Evolutionary conservation across 2,329 filamentous ascomycete genomes (phyloP), one percentile per base, ranked within the genome.

Genomic region (Fusarium secorum): DNA sequence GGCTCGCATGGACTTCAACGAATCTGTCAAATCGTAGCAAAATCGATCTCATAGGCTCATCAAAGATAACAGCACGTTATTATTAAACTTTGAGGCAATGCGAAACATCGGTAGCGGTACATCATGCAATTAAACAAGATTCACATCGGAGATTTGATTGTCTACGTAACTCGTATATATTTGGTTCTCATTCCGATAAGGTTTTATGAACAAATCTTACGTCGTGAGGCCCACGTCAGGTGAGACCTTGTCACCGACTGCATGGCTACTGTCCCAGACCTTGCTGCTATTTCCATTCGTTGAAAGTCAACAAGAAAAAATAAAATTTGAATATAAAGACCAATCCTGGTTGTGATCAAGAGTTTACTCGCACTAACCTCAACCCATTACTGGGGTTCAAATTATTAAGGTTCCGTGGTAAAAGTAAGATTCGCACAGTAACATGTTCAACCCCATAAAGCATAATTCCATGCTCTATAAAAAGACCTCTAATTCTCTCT

Each of bases 211-310:
- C 11, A 17, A 18, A 22, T 14, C 1, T 18, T 14, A 7, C 11
- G 5, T 18, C n/a, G 15, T 18, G 15, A 32, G 13, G 5, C 5
- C 3, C 4, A 32, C n/a, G 2, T 9, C 3, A 48, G 20, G 15
- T n/a, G 4, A 7, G 26, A n/a, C 0, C 20, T 3, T 46, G 20
- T 4, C 24, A n/a, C 18, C 13, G 9, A 28, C 24, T 28, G 3
- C 13, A 4, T 20, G 14, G 18, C 18, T 28, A 1, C 2, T 20
- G 11, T 10, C 11, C 1, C 0, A 11, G 15, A 14, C 24, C 44
- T 17, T 17, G 14, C 20, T 17, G 26, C 7, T 30, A 4, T 7
- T 9, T n/a, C 5, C 10, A 30, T 48, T 30, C 14, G 20, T 9
- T 17, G 7, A 11, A 3, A 22, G 7, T 5, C 7, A 48, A 4